Evolutionary conservation across 2,329 filamentous ascomycete genomes (phyloP).

Genomic region (Elsinoe perseae): DNA sequence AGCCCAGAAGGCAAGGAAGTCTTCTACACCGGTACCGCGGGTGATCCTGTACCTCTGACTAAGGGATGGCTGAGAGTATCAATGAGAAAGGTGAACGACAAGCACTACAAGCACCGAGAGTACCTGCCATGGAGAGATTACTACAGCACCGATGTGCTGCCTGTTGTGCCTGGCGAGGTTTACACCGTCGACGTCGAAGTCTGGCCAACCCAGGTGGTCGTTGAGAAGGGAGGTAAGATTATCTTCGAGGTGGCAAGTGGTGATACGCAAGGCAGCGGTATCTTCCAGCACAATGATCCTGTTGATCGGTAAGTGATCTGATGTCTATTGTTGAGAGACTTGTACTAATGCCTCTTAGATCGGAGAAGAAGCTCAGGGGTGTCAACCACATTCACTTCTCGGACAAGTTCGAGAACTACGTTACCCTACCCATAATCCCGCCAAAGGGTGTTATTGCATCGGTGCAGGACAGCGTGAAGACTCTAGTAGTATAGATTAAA

Average conservation of each 20-base stretch:
- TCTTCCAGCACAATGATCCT: constrained; percentile 48
- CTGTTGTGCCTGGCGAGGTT: constrained; percentile 48
- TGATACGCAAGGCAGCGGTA: constrained; percentile 53
- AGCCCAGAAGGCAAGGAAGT: constrained; percentile 49
- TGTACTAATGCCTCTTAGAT: constrained; percentile 23
- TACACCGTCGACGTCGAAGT: constrained; percentile 56
- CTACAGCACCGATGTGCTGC: constrained; percentile 47
- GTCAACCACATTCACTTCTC: constrained; percentile 50
- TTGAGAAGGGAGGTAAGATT: constrained; percentile 45
- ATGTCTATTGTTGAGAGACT: not conserved
- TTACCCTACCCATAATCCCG: constrained; percentile 48
- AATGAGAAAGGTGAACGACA: constrained; percentile 46
- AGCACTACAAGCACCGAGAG: constrained; percentile 45
- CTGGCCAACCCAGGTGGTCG: constrained; percentile 57
- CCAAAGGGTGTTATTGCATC: constrained; percentile 23
- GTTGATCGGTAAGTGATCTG: constrained; percentile 38
- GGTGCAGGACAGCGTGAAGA: not conserved
- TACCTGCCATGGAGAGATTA: constrained; percentile 55
- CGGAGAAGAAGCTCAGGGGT: constrained; percentile 38
- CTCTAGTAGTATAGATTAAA: not conserved
- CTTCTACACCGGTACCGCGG: constrained; percentile 58
- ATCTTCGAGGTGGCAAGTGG: constrained; percentile 50
- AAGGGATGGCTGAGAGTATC: constrained; percentile 58
- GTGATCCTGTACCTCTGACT: constrained; percentile 54
- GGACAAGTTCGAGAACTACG: constrained; percentile 42